Conservation (phyloP, 768 basidiomycete species). For the Rhodotorula taiwanensis region DNA sequence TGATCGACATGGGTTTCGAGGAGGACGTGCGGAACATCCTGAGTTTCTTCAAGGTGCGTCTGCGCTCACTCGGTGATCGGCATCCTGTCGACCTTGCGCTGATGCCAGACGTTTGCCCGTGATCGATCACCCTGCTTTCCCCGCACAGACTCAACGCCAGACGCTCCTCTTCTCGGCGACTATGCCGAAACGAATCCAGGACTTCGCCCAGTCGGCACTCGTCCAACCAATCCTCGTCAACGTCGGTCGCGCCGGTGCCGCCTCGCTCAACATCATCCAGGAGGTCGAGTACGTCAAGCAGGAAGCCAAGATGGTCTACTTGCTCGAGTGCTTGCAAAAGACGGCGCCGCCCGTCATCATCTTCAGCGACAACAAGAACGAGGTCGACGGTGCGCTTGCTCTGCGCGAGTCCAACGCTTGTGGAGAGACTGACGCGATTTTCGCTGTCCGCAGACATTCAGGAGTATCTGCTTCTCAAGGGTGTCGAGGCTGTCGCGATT, state of each 20-base stretch:
- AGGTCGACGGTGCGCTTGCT: constrained; percentile 74
- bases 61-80: background rate
- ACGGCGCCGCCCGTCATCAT: constrained; percentile 96
- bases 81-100: background rate
- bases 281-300: constrained; percentile 99
- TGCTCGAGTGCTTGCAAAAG: constrained; percentile 94
- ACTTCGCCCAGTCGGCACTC: constrained; percentile 95
- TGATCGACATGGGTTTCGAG: constrained; percentile 98
- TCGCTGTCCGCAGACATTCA: constrained; percentile 70
- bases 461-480: constrained; percentile 91
- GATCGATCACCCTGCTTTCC: background rate
- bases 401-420: background rate
- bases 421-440: background rate
- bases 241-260: constrained; percentile 95
- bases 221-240: constrained; percentile 91
- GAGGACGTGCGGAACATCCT: constrained; percentile 98
- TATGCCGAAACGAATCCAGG: constrained; percentile 98
- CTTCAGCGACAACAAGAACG: constrained; percentile 98
- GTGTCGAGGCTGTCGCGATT: constrained; percentile 96
- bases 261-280: constrained; percentile 86
- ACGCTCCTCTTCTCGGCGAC: constrained; percentile 96
- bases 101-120: too few species aligned
- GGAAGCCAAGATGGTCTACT: constrained; percentile 99
- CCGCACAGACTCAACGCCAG: constrained; percentile 76
- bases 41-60: constrained; percentile 88